Evolutionary conservation across 106 monocot species (phyloP).

Genomic region (Allium sativum): DNA sequence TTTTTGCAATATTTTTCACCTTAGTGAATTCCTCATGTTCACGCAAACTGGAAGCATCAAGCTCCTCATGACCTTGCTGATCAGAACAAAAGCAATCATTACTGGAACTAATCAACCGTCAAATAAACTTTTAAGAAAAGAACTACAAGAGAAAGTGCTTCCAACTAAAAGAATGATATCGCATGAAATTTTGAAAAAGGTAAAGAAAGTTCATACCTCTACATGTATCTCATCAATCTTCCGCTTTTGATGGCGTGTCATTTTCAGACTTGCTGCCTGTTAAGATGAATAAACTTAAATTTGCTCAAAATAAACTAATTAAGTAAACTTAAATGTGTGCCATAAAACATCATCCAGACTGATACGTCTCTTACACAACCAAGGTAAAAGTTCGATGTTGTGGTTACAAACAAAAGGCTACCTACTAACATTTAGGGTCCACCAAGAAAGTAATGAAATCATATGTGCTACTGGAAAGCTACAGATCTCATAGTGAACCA

Average conservation of each 20-base stretch:
- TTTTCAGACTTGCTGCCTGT: constrained; percentile 91
- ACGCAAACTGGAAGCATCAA: constrained; percentile 77
- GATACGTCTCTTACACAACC: too few relatives aligned
- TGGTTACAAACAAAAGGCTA: too few relatives aligned
- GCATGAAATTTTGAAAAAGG: neutral
- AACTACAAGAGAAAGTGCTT: neutral
- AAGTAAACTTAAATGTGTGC: too few relatives aligned
- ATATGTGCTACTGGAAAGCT: too few relatives aligned
- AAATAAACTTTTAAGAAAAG: neutral
- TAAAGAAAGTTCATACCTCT: constrained; percentile 38
- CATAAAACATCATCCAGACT: too few relatives aligned
- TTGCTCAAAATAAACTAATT: too few relatives aligned
- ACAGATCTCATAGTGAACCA: too few relatives aligned
- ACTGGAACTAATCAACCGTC: too few relatives aligned
- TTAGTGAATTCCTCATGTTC: constrained; percentile 93
- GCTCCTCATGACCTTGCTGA: constrained; percentile 74
- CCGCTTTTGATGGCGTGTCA: constrained; percentile 79
- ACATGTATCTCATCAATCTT: constrained; percentile 95
- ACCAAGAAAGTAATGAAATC: too few relatives aligned
- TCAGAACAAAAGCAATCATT: neutral
- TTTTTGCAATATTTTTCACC: constrained; percentile 90
- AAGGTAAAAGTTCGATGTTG: too few relatives aligned
- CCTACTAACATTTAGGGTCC: too few relatives aligned
- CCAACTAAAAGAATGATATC: neutral
- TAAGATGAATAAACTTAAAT: neutral